phyloP scores from a whole-genome alignment of 2,329 filamentous ascomycete species.

The Claviceps citrina region DNA sequence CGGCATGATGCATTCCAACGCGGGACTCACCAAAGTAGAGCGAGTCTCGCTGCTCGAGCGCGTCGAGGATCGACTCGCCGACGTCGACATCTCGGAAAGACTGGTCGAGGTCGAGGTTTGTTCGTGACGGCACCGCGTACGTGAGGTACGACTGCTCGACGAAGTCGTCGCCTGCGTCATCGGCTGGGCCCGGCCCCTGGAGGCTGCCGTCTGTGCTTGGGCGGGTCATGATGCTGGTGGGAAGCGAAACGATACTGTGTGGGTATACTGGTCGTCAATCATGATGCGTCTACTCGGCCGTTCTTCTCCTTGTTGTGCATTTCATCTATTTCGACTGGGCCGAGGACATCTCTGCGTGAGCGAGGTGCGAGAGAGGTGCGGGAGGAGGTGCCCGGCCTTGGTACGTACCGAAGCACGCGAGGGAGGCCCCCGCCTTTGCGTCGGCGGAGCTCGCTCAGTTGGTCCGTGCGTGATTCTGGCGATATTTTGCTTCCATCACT shows the following conservation, averaged over 20 bases:
- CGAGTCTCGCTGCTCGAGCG: slow-evolving; percentile 45
- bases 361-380: no score
- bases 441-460: neutral
- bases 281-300: neutral
- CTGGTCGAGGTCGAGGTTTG: slow-evolving; percentile 38
- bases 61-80: slow-evolving; percentile 35
- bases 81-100: slow-evolving; percentile 28
- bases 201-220: neutral
- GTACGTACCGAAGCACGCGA: no score
- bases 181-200: slow-evolving; percentile 6
- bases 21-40: slow-evolving; percentile 57
- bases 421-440: neutral
- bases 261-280: slow-evolving; percentile 9
- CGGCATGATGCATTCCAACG: no score
- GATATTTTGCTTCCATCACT: no score
- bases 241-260: neutral
- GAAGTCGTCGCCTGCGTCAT: slow-evolving; percentile 23
- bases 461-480: neutral
- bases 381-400: no score
- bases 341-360: neutral
- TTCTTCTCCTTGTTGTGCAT: no score
- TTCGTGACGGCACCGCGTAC: slow-evolving; percentile 44
- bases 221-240: neutral
- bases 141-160: slow-evolving; percentile 43
- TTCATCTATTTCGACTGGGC: no score